These are phyloP conservation scores for Asterochloris erici DNA, from an alignment of 139 green algal species.

Conservation along the genomic window DNA sequence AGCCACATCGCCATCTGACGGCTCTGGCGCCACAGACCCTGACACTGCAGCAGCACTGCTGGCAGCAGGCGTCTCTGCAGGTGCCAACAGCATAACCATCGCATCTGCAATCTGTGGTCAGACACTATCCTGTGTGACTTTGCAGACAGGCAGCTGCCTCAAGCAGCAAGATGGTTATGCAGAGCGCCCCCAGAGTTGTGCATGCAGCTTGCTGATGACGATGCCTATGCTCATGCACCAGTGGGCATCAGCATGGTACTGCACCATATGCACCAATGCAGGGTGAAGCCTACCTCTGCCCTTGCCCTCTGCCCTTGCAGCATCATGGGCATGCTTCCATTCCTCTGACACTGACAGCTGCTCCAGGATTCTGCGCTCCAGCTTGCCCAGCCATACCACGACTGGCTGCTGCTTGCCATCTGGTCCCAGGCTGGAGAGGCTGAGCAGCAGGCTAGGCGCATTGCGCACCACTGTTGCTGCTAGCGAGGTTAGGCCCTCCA, in stretches of 20 bases:
- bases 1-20: constrained; percentile 4
- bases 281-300: background rate
- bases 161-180: no score
- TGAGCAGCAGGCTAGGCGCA: constrained; percentile 12
- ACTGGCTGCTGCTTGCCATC: background rate
- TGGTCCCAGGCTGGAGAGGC: background rate
- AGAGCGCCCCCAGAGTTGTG: no score
- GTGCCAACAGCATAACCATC: no score
- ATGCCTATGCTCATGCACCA: no score
- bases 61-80: no score
- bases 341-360: constrained; percentile 60
- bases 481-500: constrained; percentile 57
- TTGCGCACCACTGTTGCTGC: constrained; percentile 61
- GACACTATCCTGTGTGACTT: no score
- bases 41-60: no score
- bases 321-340: constrained; percentile 37
- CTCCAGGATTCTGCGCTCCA: constrained; percentile 63
- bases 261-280: no score
- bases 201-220: no score
- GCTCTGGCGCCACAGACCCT: background rate
- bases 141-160: no score
- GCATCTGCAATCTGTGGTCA: no score
- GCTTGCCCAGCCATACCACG: constrained; percentile 43
- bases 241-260: no score
- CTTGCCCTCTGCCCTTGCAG: constrained; percentile 2